Evolutionary conservation across 2,329 filamentous ascomycete genomes (phyloP), one percentile per base, ranked within the genome.

Genomic region (Sclerotinia spermophila): DNA sequence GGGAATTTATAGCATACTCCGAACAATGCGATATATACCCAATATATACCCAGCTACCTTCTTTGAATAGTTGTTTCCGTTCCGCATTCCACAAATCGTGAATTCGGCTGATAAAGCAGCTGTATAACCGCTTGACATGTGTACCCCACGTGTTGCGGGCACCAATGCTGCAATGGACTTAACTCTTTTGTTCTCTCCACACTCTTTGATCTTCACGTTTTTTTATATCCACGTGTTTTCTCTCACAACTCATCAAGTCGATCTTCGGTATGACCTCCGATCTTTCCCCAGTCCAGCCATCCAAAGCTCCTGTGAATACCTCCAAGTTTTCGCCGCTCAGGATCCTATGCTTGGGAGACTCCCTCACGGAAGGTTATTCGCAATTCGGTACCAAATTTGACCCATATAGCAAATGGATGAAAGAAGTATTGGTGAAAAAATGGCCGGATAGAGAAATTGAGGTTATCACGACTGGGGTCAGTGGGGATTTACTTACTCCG

Each of bases 311-410:
- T n/a, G 48, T 44, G 11, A 44, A 44, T 7, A n/a, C 44, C 30
- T 45, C 27, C 45, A 48, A 64, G 19, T 17, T 67, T 45, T 24
- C 71, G n/a, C 53, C 1, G 79, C 75, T 78, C 24, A 69, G 66
- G 2, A 76, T 77, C 40, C 73, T 77, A 48, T 76, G 74, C 56
- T 75, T 78, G 61, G 76, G 76, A 42, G 75, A 75, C 58, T 72
- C 68, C 40, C 83, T 91, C 40, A 90, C 89, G 13, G 83, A 82
- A 33, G 89, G 89, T 60, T 90, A 83, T 78, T 81, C 82, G 40
- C 69, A 73, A 69, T 80, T 74, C 66, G 87, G 86, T n/a, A 69
- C 79, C 10, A 42, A 76, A 2, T 81, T 80, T 55, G 82, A 85
- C 51, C 87, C 89, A 0, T 91, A 91, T 79, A 82, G 82, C 7